Percentiles rank a stretch among this genome's conserved stretches.
Conservation (phyloP, 129 eudicot species). For the Flaveria sonorensis region DNA sequence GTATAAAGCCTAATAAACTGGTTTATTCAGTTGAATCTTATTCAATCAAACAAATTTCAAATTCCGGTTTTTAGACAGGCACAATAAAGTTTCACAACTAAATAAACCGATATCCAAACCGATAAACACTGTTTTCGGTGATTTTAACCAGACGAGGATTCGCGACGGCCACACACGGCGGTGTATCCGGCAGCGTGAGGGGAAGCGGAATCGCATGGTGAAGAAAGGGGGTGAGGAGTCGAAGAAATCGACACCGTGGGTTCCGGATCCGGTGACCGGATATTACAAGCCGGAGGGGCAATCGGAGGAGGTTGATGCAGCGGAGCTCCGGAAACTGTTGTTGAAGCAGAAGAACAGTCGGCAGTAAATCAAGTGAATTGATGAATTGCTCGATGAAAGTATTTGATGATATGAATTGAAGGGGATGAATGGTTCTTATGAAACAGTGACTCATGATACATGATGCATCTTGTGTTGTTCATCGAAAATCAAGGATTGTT, state of each 20-base stretch:
- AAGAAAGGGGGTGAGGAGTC: constrained; percentile 46
- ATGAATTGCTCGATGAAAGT: no score
- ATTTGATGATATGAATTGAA: no score
- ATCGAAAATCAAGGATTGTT: no score
- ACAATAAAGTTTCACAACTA: no score
- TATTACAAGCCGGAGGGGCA: neutral
- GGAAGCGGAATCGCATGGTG: constrained; percentile 44
- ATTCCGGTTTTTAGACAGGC: no score
- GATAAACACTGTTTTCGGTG: neutral
- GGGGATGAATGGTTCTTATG: no score
- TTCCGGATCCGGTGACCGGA: constrained; percentile 60
- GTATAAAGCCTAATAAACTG: no score
- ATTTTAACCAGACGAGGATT: constrained; percentile 50
- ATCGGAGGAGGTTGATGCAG: neutral
- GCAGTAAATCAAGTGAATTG: neutral
- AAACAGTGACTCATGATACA: no score
- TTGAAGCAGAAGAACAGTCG: neutral
- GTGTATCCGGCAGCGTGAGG: constrained; percentile 36
- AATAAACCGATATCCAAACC: no score
- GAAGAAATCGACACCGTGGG: constrained; percentile 57
- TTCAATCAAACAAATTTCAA: no score
- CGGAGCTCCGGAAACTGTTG: neutral
- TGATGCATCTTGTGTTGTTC: no score
- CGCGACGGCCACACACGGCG: constrained; percentile 43
- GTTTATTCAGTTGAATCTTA: no score